Evolutionary conservation across 352 stramenopile genomes (phyloP).

Genomic region (Aphanomyces stellatus): DNA sequence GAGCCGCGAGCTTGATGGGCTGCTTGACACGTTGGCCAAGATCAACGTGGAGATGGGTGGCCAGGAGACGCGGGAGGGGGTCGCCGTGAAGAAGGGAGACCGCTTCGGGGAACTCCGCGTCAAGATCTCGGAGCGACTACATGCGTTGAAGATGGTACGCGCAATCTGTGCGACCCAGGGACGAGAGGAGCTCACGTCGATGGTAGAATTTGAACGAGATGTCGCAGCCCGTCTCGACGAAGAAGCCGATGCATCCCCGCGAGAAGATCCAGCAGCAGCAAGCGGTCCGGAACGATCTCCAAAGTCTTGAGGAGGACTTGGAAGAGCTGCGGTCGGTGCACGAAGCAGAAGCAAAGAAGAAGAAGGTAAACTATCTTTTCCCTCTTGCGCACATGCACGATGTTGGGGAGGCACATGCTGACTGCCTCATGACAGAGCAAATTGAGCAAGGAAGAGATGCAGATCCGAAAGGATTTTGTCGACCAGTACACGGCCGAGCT

Average conservation of each 20-base stretch:
- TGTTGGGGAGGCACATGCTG: background rate
- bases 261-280: constrained; percentile 73
- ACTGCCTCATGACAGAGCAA: constrained; percentile 39
- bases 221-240: constrained; percentile 35
- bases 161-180: too few species aligned
- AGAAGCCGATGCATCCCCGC: constrained; percentile 61
- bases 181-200: too few species aligned
- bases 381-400: background rate
- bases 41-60: constrained; percentile 78
- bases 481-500: constrained; percentile 74
- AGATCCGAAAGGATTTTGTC: constrained; percentile 72
- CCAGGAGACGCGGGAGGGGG: constrained; percentile 58
- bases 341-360: constrained; percentile 73
- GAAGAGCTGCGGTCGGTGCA: constrained; percentile 59
- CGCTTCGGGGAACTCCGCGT: constrained; percentile 74
- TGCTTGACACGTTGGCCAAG: constrained; percentile 59
- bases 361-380: constrained; percentile 35
- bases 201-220: constrained; percentile 64
- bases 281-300: constrained; percentile 74
- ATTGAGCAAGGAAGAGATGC: constrained; percentile 57
- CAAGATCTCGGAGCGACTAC: constrained; percentile 67
- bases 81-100: constrained; percentile 52
- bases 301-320: constrained; percentile 60
- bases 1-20: constrained; percentile 48
- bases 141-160: constrained; percentile 65